These are phyloP conservation scores for Epichloe baconii DNA, from an alignment of 2,329 filamentous ascomycete species.

Conservation along the genomic window DNA sequence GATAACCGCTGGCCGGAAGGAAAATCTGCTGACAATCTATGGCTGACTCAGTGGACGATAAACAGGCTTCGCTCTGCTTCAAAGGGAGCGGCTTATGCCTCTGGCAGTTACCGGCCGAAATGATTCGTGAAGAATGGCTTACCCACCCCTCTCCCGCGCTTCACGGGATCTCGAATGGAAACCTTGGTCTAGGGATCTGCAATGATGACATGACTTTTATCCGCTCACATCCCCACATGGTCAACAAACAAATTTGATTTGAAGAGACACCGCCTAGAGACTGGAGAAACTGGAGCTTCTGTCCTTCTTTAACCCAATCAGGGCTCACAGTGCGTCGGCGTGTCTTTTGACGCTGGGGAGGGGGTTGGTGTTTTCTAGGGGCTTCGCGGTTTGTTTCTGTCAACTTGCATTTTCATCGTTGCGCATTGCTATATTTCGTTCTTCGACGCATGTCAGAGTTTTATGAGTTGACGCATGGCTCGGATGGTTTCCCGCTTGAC, in stretches of 20 bases:
- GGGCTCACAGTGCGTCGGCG: background rate
- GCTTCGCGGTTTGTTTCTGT: slow-evolving; percentile 8
- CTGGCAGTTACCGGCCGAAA: slow-evolving; percentile 24
- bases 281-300: background rate
- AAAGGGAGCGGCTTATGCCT: slow-evolving; percentile 45
- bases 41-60: slow-evolving; percentile 74
- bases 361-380: background rate
- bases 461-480: slow-evolving; percentile 25
- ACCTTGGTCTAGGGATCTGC: background rate
- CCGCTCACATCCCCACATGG: background rate
- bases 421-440: slow-evolving; percentile 29
- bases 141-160: slow-evolving; percentile 3
- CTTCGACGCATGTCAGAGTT: slow-evolving; percentile 25
- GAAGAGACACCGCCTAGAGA: background rate
- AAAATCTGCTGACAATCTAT: slow-evolving; percentile 56
- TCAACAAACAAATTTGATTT: background rate
- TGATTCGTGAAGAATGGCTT: slow-evolving; percentile 16
- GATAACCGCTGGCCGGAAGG: slow-evolving; percentile 61
- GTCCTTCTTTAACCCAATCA: background rate
- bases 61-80: slow-evolving; percentile 78
- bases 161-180: slow-evolving; percentile 6
- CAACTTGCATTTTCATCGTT: slow-evolving; percentile 15
- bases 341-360: background rate
- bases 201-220: background rate
- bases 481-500: slow-evolving; percentile 18